Percentiles rank a stretch among this genome's conserved stretches.
Evolutionary conservation across 2,329 filamentous ascomycete genomes (phyloP).

Genomic region (Fusarium incarnatum): DNA sequence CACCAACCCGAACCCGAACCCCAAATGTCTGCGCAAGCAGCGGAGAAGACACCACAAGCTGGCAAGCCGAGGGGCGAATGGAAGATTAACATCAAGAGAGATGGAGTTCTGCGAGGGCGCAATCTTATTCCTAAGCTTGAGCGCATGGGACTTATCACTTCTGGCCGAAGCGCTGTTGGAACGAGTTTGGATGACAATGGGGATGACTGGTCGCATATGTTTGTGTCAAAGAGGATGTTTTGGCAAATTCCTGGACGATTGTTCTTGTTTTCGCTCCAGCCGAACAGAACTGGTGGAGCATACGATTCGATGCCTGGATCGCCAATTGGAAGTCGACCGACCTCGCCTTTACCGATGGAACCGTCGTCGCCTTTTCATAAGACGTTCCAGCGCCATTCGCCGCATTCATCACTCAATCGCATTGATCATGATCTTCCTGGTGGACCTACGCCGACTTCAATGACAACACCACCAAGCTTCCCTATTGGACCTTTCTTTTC

Average conservation of each 20-base stretch:
- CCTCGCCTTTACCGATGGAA: slow-evolving; percentile 60
- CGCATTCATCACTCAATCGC: slow-evolving; percentile 40
- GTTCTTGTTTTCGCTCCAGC: slow-evolving; percentile 87
- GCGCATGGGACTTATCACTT: slow-evolving; percentile 87
- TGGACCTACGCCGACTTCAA: slow-evolving; percentile 52
- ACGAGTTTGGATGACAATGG: slow-evolving; percentile 69
- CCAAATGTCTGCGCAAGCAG: slow-evolving; percentile 71
- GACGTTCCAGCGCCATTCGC: slow-evolving; percentile 47
- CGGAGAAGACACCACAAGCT: slow-evolving; percentile 71
- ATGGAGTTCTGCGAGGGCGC: slow-evolving; percentile 87
- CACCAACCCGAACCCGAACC: slow-evolving; percentile 81
- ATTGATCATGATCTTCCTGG: slow-evolving; percentile 55
- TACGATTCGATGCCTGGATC: slow-evolving; percentile 60
- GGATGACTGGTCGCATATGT: slow-evolving; percentile 82
- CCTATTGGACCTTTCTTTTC: slow-evolving; percentile 80
- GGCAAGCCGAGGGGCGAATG: slow-evolving; percentile 87
- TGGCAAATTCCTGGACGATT: slow-evolving; percentile 92
- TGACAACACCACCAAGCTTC: slow-evolving; percentile 52
- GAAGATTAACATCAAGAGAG: slow-evolving; percentile 84
- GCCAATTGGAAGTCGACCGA: slow-evolving; percentile 64
- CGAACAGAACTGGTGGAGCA: slow-evolving; percentile 53
- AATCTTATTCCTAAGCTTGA: slow-evolving; percentile 91
- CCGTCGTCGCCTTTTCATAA: slow-evolving; percentile 27
- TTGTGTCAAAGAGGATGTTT: slow-evolving; percentile 82
- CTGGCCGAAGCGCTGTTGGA: slow-evolving; percentile 80